Evolutionary conservation across 441 rosid genomes (phyloP).

Genomic region (Isatis lusitanica): DNA sequence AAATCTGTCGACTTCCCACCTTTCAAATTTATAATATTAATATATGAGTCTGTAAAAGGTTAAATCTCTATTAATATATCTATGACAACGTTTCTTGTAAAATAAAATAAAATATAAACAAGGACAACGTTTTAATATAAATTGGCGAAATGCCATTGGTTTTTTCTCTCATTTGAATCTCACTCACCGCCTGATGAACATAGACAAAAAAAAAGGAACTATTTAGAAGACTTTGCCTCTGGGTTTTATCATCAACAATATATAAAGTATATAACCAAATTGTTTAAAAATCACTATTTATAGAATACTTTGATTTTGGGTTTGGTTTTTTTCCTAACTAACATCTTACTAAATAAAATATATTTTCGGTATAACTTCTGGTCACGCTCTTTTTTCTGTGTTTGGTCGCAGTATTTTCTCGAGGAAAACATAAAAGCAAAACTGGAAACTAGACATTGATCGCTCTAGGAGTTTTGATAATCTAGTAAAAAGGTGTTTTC

Average conservation of each 20-base stretch:
- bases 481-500: background rate
- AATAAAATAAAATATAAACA: background rate
- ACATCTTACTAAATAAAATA: background rate
- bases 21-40: background rate
- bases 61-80: background rate
- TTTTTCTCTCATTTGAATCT: background rate
- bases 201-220: background rate
- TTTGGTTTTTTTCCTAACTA: background rate
- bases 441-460: background rate
- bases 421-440: background rate
- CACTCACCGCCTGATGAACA: background rate
- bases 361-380: background rate
- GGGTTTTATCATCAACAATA: too few species aligned
- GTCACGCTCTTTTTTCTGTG: background rate
- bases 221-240: too few species aligned
- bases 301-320: conserved; percentile 7
- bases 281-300: background rate
- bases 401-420: background rate
- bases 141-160: background rate
- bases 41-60: background rate
- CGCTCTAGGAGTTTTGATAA: background rate
- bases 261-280: too few species aligned
- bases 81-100: background rate
- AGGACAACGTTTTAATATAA: background rate
- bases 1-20: background rate